phyloP scores from a whole-genome alignment of 371 early-diverging fungal species.

The Caulochytrium protostelioides region DNA sequence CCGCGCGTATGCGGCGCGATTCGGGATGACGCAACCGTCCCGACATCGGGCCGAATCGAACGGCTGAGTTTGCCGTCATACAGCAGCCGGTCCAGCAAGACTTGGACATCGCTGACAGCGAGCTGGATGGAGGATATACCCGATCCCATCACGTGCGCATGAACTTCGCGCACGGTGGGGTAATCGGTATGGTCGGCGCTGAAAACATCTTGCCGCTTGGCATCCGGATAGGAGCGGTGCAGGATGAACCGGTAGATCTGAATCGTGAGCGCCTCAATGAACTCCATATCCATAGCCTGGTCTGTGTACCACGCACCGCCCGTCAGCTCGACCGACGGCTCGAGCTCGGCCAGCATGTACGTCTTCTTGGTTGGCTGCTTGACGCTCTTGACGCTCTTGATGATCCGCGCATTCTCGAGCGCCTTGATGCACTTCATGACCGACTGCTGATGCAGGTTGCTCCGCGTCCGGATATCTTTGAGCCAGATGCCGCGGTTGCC shows the following conservation, averaged over 20 bases:
- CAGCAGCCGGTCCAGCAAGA: slow-evolving; percentile 60
- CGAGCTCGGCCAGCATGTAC: slow-evolving; percentile 76
- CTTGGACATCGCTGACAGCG: slow-evolving; percentile 47
- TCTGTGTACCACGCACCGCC: slow-evolving; percentile 97
- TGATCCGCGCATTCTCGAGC: slow-evolving; percentile 61
- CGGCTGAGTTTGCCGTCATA: slow-evolving; percentile 52
- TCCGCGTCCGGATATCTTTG: slow-evolving; percentile 63
- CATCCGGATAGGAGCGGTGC: background rate
- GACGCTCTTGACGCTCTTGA: slow-evolving; percentile 83
- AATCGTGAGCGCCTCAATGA: slow-evolving; percentile 61
- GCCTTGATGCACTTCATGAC: slow-evolving; percentile 57
- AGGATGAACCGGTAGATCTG: slow-evolving; percentile 54
- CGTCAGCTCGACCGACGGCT: slow-evolving; percentile 80
- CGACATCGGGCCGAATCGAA: background rate
- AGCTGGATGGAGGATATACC: slow-evolving; percentile 53
- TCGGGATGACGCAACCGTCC: background rate
- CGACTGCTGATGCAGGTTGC: slow-evolving; percentile 60
- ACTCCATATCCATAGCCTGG: slow-evolving; percentile 83
- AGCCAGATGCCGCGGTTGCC: slow-evolving; percentile 80
- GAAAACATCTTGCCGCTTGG: slow-evolving; percentile 2
- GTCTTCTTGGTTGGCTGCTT: slow-evolving; percentile 80
- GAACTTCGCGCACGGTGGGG: slow-evolving; percentile 48
- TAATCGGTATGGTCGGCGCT: slow-evolving; percentile 32
- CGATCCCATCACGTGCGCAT: slow-evolving; percentile 42
- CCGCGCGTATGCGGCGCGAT: slow-evolving; percentile 1